Conservation (phyloP, 495 filamentous ascomycete genomes). For the Podospora comata region DNA sequence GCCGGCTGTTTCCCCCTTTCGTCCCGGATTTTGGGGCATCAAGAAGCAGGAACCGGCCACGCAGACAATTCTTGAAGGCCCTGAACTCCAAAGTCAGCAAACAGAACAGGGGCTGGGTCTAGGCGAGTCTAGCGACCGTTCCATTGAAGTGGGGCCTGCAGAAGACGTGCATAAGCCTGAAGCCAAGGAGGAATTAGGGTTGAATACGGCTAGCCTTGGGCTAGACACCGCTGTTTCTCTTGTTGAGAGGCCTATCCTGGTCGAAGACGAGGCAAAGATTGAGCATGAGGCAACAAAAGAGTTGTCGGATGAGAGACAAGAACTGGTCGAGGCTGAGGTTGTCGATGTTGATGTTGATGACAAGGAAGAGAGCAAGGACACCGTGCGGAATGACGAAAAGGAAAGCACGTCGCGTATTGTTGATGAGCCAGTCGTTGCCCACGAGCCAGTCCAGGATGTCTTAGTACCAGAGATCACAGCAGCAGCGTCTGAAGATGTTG, state of each 20-base stretch:
- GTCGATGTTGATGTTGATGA: neutral
- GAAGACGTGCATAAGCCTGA: slow-evolving; percentile 25
- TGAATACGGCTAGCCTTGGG: slow-evolving; percentile 26
- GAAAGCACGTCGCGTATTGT: neutral
- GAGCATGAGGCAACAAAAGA: neutral
- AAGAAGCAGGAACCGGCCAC: neutral
- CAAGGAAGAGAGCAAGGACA: neutral
- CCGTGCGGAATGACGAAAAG: neutral
- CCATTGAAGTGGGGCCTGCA: slow-evolving; percentile 25
- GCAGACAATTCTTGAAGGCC: neutral
- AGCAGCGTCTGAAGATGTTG: slow-evolving; percentile 10
- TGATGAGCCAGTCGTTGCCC: neutral
- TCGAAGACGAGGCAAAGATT: neutral
- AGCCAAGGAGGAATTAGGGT: slow-evolving; percentile 30
- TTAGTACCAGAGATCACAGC: neutral
- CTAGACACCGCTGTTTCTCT: slow-evolving; percentile 34
- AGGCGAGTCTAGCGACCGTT: slow-evolving; percentile 24
- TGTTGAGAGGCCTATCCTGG: slow-evolving; percentile 22
- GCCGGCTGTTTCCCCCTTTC: slow-evolving; percentile 14
- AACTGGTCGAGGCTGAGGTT: neutral
- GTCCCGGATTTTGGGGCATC: neutral
- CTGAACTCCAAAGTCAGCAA: slow-evolving; percentile 7
- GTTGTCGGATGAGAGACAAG: neutral
- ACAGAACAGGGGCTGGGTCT: slow-evolving; percentile 16
- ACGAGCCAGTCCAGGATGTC: neutral